Evolutionary conservation across 2,329 filamentous ascomycete genomes (phyloP).

Genomic region (Diaporthe sp.): DNA sequence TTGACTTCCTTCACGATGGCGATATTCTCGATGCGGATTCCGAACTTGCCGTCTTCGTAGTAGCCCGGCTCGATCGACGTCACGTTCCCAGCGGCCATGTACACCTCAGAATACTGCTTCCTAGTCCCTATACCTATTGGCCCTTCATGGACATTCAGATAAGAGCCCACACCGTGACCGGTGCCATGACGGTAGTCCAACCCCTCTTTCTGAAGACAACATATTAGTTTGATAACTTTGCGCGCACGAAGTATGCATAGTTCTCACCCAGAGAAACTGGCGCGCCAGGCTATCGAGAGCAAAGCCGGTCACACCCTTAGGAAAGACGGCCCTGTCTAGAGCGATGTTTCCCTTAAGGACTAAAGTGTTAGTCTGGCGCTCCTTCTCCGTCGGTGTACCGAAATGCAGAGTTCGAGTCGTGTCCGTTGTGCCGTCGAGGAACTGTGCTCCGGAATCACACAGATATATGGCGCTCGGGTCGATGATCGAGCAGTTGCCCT

Average conservation of each 20-base stretch:
- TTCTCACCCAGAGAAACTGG: conserved; percentile 88
- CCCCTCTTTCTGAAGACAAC: conserved; percentile 71
- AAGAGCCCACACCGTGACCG: conserved; percentile 95
- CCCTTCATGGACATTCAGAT: conserved; percentile 96
- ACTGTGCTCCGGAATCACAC: conserved; percentile 98
- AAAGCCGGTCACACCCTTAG: conserved; percentile 95
- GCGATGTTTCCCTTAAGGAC: conserved; percentile 96
- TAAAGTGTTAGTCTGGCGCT: conserved; percentile 91
- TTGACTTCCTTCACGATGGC: conserved; percentile 91
- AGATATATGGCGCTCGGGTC: conserved; percentile 91
- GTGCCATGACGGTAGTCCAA: conserved; percentile 97
- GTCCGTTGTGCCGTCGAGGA: conserved; percentile 94
- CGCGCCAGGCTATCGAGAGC: conserved; percentile 90
- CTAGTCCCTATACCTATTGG: conserved; percentile 96
- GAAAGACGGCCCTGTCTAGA: conserved; percentile 88
- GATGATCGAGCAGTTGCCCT: conserved; percentile 83
- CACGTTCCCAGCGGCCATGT: conserved; percentile 92
- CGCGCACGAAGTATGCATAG: not conserved
- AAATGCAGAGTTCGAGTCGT: conserved; percentile 96
- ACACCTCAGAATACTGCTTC: conserved; percentile 90
- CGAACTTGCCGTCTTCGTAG: conserved; percentile 95
- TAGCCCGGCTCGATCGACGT: conserved; percentile 97
- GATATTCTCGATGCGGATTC: conserved; percentile 97
- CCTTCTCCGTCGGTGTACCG: conserved; percentile 83
- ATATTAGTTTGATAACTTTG: conserved; percentile 43